Base-by-base conservation (phyloP, 768 basidiomycete species). In the Phallus indusiatus region DNA sequence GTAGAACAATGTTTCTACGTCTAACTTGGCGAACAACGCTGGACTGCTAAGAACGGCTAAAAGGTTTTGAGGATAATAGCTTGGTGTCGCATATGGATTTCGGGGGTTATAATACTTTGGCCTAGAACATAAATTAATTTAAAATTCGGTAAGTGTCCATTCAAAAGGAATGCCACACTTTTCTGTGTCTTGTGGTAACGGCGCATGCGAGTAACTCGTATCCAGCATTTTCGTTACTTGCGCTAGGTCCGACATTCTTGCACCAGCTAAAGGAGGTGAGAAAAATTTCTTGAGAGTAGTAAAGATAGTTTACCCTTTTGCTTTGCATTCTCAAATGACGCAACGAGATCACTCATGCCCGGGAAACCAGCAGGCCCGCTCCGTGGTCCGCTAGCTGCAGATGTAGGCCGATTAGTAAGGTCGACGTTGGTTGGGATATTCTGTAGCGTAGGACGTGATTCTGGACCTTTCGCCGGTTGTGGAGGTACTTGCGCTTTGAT, bases 1-100 rank as follows among this genome's bases (percentile, higher is more conserved):
- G 75, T 94, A 99, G 74, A 99, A 98, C 10, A 98, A 77, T 18
- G 95, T 97, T 75, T 99, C 96, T 53, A 96, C 86, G 64, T 99
- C 96, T 61, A 98, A 81, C 69, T 94, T 89, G 34, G 87, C 78
- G 69, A 94, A 96, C 54, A 97, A 81, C 9, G 80, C 82, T 36
- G 93, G 83, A 56, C 91, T 88, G 66, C 82, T 90, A 60, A 98
- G 75, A 49, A 89, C 76, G 17, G 86, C 80, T 64, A 86, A 82
- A 33, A 92, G 92, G 56, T 84, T 71, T 72, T 98, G 96, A 42
- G 96, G 94, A 72, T 99, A 99, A 71, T 95, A 97, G 12, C 83
- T 73, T 16, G 96, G 87, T n/a, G 94, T 92, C 67, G 80, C 84
- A 75, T 83, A 90, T 11, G 94, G 91, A 72, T 93, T 94, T 63